Evolutionary conservation across 2,329 filamentous ascomycete species (phyloP), one percentile per base, ranked within the genome.

Genomic region (Pseudogymnoascus sp.): DNA sequence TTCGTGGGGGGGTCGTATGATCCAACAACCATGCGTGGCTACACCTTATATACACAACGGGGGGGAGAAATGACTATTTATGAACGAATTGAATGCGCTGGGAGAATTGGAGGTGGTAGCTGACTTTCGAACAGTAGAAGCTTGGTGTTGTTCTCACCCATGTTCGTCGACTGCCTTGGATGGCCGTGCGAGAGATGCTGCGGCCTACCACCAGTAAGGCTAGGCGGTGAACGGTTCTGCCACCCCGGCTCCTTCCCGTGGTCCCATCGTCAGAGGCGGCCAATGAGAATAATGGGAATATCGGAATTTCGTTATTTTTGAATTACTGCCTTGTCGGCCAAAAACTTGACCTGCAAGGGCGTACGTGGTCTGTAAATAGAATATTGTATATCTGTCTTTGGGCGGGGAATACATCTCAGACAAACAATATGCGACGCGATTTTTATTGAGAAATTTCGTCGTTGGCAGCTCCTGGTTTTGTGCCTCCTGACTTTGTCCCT

Each of bases 271-370:
- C n/a, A 56, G 50, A 19, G 50, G 26, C 26, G n/a, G 6, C 50
- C 50, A 56, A 56, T 56, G 50, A 33, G 50, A 56, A 56, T 56
- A 56, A 56, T 56, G 5, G 33, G 50, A 56, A 56, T 56, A 56
- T 33, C 16, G 2, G 29, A 56, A 56, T 56, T 56, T 56, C 26
- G n/a, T 19, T 56, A 56, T 56, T 33, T 29, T 56, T 19, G 26
- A 13, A 24, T 53, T 53, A 31, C n/a, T 53, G 47, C 47, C 47
- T 8, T 31, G 47, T 11, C 29, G 26, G 19, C 14, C 24, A 10
- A 56, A 56, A 56, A 8, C 8, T 2, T 19, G 29, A 19, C 29
- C 14, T 16, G n/a, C 50, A 33, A 26, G 50, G 50, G 50, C 19
- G 26, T 26, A 26, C 19, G n/a, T 33, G 7, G 47, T 56, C 50